Percentiles rank a stretch among this genome's conserved stretches.
Conservation (phyloP, 2,329 filamentous ascomycete species). For the Beauveria sp. region DNA sequence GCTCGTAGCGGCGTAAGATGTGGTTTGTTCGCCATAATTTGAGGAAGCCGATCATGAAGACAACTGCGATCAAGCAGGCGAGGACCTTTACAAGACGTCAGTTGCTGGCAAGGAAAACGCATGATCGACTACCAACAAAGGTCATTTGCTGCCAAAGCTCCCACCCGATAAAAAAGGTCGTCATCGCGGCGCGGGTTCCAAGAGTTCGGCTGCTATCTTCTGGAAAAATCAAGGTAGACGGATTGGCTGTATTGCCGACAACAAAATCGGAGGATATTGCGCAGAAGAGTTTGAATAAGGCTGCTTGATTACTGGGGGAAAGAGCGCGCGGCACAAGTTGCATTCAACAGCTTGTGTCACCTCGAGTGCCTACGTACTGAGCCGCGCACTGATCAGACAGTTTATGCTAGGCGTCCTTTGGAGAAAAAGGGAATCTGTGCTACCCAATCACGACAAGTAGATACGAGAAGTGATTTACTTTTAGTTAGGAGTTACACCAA, state of each 20-base stretch:
- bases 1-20: constrained; percentile 47
- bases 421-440: not conserved
- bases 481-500: not conserved
- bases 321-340: not conserved
- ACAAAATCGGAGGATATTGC: no score
- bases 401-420: not conserved
- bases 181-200: constrained; percentile 29
- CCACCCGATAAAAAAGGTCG: constrained; percentile 61
- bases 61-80: constrained; percentile 59
- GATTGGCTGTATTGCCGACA: not conserved
- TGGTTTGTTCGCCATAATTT: constrained; percentile 61
- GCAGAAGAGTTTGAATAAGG: not conserved
- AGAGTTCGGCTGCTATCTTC: constrained; percentile 5
- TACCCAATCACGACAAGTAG: not conserved
- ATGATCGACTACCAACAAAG: constrained; percentile 54
- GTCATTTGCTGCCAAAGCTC: constrained; percentile 83
- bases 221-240: not conserved
- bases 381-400: not conserved
- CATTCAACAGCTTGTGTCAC: not conserved
- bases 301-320: not conserved
- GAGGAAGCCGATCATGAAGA: constrained; percentile 58
- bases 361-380: not conserved
- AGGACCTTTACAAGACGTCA: constrained; percentile 49
- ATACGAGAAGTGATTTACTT: not conserved
- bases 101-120: not conserved